Evolutionary conservation across 2,329 filamentous ascomycete genomes (phyloP), one percentile per base, ranked within the genome.

Genomic region (Didymella pinodella): DNA sequence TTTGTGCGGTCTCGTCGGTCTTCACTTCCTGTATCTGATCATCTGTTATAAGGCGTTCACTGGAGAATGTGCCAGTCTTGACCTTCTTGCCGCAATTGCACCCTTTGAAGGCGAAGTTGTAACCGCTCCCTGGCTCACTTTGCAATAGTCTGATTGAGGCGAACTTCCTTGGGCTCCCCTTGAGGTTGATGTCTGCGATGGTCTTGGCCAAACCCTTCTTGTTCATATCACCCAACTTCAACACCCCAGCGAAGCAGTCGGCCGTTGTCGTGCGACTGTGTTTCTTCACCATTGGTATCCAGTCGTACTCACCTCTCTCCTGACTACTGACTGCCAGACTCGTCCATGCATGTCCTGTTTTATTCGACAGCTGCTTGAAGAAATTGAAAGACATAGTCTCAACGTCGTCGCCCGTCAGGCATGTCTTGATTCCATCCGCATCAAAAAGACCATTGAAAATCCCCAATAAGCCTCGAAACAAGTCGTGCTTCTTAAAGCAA

Each of bases 61-160:
- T 31, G n/a, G 7, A 16, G 14, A 46, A 12, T 8, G 7, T 45
- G 12, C 44, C 44, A 3, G 18, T 46, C 28, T 46, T 46, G 16
- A 31, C n/a, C 26, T 31, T 46, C 44, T 46, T 46, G 28, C 44
- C 44, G 8, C 44, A 46, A 14, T 46, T 46, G 7, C 26, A 46
- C 7, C 44, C 44, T 20, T 46, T 32, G 18, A 46, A 46, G 6
- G 18, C 22, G 44, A 46, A 46, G 2, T 32, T 14, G 28, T 31
- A 46, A 7, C n/a, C 28, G 18, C 12, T 32, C 3, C 28, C 18
- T 14, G 44, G 44, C 8, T 32, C 44, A 46, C 3, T 44, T 22
- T 46, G 26, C 10, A 46, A 7, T 2, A 46, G n/a, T 14, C 14
- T 29, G 7, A 47, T 47, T 3, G 28, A 34, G 2, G 45, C 45